A percentile compares a stretch with the other conserved stretches of the same genome.
Conservation (phyloP, 495 filamentous ascomycete species). For the Neurospora sp. region DNA sequence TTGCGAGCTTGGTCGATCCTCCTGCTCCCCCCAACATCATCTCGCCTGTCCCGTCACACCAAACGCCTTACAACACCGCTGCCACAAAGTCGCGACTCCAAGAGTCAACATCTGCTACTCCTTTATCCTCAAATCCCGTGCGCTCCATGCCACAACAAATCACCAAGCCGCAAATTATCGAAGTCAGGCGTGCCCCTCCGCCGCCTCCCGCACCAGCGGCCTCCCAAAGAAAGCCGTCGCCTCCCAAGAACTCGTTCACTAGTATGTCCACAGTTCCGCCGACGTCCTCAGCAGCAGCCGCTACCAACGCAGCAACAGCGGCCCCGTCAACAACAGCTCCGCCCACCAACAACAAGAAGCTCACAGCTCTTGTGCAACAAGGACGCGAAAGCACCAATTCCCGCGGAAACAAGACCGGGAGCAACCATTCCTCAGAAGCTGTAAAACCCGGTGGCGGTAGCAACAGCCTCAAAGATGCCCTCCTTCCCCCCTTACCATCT, state of each 20-base stretch:
- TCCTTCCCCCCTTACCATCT: conserved; percentile 23
- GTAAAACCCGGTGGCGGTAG: conserved; percentile 9
- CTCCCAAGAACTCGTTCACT: not conserved
- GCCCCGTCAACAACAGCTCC: conserved; percentile 5
- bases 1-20: conserved; percentile 80
- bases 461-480: conserved; percentile 27
- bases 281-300: conserved; percentile 6
- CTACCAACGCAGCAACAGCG: not conserved
- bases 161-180: conserved; percentile 24
- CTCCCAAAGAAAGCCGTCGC: conserved; percentile 4
- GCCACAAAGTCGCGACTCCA: conserved; percentile 14
- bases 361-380: conserved; percentile 23
- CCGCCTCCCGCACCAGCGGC: conserved; percentile 18
- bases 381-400: conserved; percentile 17
- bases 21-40: conserved; percentile 36
- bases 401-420: conserved; percentile 27
- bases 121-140: conserved; percentile 19
- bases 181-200: conserved; percentile 23
- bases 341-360: conserved; percentile 18
- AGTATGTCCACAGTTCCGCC: not conserved
- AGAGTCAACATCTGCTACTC: conserved; percentile 19
- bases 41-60: conserved; percentile 35
- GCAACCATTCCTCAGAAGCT: conserved; percentile 31
- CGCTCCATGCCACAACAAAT: conserved; percentile 20
- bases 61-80: conserved; percentile 26